Base-by-base conservation (phyloP, 1,284 basidiomycete species). In the Apiotrichum sp. region DNA sequence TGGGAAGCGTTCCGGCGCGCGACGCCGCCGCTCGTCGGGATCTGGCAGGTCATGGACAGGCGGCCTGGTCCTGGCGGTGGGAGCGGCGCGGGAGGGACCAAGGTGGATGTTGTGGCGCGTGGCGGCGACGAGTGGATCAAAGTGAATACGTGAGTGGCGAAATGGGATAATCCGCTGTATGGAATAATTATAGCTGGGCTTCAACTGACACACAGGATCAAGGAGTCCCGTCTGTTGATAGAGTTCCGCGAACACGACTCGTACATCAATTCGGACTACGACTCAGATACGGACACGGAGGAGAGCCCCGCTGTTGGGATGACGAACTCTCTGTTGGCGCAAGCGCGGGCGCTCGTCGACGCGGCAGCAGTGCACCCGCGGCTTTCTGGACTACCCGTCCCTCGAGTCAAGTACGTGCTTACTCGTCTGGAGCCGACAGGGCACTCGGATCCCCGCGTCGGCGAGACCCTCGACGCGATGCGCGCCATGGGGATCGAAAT, bases 191-290 rank as follows among this genome's bases (percentile, higher is more conserved):
- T 3, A 29, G 29, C 3, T 29, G 29, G 29, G 29, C 29, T 29
- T 29, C 3, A 3, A 29, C 47, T 57, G 48, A 52, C 45, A 8
- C 31, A 2, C 63, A 91, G 88, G 7, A 83, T 86, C 10, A 90
- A 86, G 65, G 86, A 87, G 57, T 80, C 84, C 0, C 83, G 86
- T 3, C 78, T 91, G 31, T 74, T 87, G 13, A 81, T 86, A 32
- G 89, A 91, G 69, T 86, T 91, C 62, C 81, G 85, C 39, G 88
- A 90, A 73, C 82, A 88, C 46, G 89, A 91, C 64, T 88, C 87
- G 0, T 90, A 89, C 71, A 67, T 85, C 35, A 87, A 73, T 56
- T 72, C 69, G 46, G 71, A 74, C 56, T 71, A 67, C 47, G 71
- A 71, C 34, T 62, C 65, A 11, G 70, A 68, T 34, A 60, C 58